Conservation (phyloP, 352 stramenopile species). For the Phytophthora syringae region DNA sequence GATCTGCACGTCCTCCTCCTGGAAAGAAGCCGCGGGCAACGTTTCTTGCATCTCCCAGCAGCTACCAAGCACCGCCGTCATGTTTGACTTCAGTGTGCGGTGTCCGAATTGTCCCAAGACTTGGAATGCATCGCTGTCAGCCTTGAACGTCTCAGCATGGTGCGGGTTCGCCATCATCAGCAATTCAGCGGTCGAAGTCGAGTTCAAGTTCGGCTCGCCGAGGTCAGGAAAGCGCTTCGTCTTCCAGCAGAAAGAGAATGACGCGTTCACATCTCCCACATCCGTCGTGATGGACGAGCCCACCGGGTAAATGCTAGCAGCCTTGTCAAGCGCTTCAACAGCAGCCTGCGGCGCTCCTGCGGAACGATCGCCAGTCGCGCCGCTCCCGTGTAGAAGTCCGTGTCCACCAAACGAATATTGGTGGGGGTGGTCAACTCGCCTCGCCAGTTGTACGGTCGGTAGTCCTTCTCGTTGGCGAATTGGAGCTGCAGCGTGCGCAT, state of each 20-base stretch:
- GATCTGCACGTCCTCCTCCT: slow-evolving; percentile 34
- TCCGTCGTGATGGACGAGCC: slow-evolving; percentile 46
- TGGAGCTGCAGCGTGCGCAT: slow-evolving; percentile 71
- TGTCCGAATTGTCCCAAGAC: slow-evolving; percentile 62
- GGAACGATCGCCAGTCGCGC: slow-evolving; percentile 70
- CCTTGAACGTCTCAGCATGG: slow-evolving; percentile 59
- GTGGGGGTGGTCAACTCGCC: slow-evolving; percentile 77
- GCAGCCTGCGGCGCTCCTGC: slow-evolving; percentile 22
- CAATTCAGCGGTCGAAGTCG: slow-evolving; percentile 37
- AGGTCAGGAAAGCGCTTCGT: slow-evolving; percentile 50
- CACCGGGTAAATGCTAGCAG: slow-evolving; percentile 62
- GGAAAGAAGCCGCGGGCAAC: slow-evolving; percentile 62
- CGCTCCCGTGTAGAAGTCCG: slow-evolving; percentile 66
- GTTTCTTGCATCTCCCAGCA: slow-evolving; percentile 68
- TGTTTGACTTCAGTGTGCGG: slow-evolving; percentile 81
- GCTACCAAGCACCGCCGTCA: slow-evolving; percentile 72
- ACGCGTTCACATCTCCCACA: slow-evolving; percentile 28
- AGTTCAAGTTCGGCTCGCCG: slow-evolving; percentile 25
- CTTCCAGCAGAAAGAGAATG: slow-evolving; percentile 69
- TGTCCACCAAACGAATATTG: slow-evolving; percentile 72
- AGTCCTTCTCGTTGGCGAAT: slow-evolving; percentile 72
- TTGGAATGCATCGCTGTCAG: slow-evolving; percentile 37
- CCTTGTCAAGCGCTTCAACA: slow-evolving; percentile 51
- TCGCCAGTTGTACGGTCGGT: slow-evolving; percentile 65
- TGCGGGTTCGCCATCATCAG: slow-evolving; percentile 83